Conservation (phyloP, 2,329 filamentous ascomycete species). For the Byssochlamys sp. region DNA sequence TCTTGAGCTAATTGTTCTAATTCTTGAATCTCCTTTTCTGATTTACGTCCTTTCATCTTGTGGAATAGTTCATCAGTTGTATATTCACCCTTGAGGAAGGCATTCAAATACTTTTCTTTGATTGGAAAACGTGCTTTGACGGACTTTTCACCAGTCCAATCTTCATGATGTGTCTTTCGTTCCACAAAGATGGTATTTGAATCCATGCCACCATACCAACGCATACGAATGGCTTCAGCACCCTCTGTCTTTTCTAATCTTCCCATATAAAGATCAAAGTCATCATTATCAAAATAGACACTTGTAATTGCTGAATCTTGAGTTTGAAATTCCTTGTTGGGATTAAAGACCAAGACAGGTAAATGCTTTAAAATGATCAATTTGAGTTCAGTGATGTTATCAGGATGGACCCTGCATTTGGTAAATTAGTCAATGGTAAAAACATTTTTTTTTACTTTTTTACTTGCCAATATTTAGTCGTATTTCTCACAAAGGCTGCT, state of each 20-base stretch:
- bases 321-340: conserved; percentile 87
- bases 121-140: conserved; percentile 91
- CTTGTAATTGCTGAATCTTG: conserved; percentile 92
- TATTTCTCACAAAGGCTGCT: conserved; percentile 91
- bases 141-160: conserved; percentile 98
- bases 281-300: conserved; percentile 93
- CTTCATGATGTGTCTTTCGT: conserved; percentile 93
- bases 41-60: conserved; percentile 93
- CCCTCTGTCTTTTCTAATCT: conserved; percentile 96
- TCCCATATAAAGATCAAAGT: conserved; percentile 90
- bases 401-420: conserved; percentile 93
- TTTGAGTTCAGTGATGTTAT: conserved; percentile 97
- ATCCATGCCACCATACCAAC: conserved; percentile 97
- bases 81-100: conserved; percentile 73
- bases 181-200: conserved; percentile 93
- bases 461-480: conserved; percentile 99
- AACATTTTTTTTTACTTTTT: too few species aligned
- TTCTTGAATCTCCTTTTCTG: conserved; percentile 76
- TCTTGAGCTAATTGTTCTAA: conserved; percentile 83
- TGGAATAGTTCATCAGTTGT: conserved; percentile 86
- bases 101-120: conserved; percentile 95
- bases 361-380: conserved; percentile 96
- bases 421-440: too few species aligned
- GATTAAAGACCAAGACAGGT: conserved; percentile 94
- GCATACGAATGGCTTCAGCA: conserved; percentile 86